Conservation (phyloP, 2,329 filamentous ascomycete species). For the Epichloe scottii region DNA sequence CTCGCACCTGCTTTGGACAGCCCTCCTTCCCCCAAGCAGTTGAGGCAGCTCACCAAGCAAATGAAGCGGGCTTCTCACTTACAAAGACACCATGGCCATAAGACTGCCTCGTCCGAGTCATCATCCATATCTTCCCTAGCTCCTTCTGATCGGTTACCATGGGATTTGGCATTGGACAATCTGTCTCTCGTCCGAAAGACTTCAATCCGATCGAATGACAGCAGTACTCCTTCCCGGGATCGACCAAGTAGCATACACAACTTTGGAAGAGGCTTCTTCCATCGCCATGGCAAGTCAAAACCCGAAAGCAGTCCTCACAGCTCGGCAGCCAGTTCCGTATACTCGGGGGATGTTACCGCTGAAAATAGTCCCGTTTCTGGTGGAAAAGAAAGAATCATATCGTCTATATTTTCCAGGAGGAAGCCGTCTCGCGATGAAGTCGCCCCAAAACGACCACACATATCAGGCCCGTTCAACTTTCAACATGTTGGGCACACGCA, state of each 20-base stretch:
- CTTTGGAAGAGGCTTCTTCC: conserved; percentile 47
- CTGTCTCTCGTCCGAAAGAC: conserved; percentile 40
- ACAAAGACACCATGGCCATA: conserved; percentile 18
- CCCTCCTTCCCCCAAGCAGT: conserved; percentile 46
- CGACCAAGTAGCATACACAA: conserved; percentile 47
- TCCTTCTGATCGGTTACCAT: conserved; percentile 29
- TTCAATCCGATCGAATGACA: conserved; percentile 41
- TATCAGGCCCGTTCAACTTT: conserved; percentile 55
- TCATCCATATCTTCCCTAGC: conserved; percentile 38
- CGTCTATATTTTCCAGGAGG: conserved; percentile 39
- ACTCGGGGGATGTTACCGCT: conserved; percentile 29
- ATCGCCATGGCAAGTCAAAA: conserved; percentile 36
- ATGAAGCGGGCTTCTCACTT: conserved; percentile 40
- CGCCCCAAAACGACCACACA: conserved; percentile 32
- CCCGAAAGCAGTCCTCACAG: conserved; percentile 37
- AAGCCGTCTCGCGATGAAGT: conserved; percentile 26
- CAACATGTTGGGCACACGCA: conserved; percentile 50
- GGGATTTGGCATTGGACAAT: conserved; percentile 37
- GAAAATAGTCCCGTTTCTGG: conserved; percentile 19
- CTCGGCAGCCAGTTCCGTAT: conserved; percentile 35
- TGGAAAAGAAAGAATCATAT: conserved; percentile 33
- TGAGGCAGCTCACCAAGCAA: conserved; percentile 46
- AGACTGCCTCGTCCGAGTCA: conserved; percentile 39
- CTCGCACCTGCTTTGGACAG: conserved; percentile 47
- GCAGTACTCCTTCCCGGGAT: conserved; percentile 39